A percentile compares a stretch with the other conserved stretches of the same genome.
Conservation (phyloP, 2,329 filamentous ascomycete species). For the Verticillium isaacii region DNA sequence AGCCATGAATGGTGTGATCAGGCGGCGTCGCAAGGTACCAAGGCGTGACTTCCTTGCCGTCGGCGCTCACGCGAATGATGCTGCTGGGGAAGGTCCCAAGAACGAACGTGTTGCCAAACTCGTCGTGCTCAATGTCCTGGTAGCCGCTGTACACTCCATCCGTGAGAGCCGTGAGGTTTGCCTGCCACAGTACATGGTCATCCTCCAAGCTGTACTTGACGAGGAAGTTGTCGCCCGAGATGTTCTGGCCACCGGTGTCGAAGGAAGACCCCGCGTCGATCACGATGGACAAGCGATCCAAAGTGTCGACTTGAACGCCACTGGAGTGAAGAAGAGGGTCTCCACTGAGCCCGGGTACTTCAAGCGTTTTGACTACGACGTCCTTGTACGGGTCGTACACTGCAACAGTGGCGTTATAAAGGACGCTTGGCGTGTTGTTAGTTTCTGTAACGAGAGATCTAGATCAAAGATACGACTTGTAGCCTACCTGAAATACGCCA, state of each 20-base stretch:
- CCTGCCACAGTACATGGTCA: slow-evolving; percentile 12
- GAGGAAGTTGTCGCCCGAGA: slow-evolving; percentile 15
- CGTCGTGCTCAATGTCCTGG: slow-evolving; percentile 33
- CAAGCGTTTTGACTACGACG: slow-evolving; percentile 9
- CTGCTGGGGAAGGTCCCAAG: slow-evolving; percentile 31
- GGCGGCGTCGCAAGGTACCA: slow-evolving; percentile 26
- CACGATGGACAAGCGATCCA: slow-evolving; percentile 11
- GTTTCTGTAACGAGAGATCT: no score
- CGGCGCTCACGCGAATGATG: slow-evolving; percentile 24
- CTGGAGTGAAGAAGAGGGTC: slow-evolving; percentile 11
- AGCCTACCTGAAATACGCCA: slow-evolving; percentile 14
- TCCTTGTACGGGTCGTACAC: slow-evolving; percentile 15
- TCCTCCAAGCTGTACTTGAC: slow-evolving; percentile 13
- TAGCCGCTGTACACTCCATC: slow-evolving; percentile 27
- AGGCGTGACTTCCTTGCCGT: slow-evolving; percentile 18
- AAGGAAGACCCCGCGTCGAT: slow-evolving; percentile 14
- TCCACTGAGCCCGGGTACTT: slow-evolving; percentile 11
- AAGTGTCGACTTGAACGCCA: slow-evolving; percentile 12
- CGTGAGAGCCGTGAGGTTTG: slow-evolving; percentile 21
- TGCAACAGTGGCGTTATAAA: slow-evolving; percentile 15
- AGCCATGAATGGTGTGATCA: slow-evolving; percentile 17
- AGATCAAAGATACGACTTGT: no score
- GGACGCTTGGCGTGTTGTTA: slow-evolving; percentile 10
- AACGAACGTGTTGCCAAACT: slow-evolving; percentile 28
- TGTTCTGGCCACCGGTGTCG: slow-evolving; percentile 9